Evolutionary conservation across 306 rosid species (phyloP).

Genomic region (Corylus americana): DNA sequence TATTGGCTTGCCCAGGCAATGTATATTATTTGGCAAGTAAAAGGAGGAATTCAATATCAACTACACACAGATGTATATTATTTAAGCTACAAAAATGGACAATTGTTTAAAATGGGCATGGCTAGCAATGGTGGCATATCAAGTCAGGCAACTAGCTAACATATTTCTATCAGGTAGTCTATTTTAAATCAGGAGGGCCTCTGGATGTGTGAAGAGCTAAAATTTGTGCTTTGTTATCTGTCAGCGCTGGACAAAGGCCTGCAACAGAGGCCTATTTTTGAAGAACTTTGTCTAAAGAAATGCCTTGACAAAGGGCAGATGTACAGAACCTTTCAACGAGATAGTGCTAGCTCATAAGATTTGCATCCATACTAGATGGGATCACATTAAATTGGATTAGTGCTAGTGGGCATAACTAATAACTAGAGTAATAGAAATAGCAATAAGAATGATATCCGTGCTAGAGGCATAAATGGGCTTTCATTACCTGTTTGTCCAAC

Average conservation of each 20-base stretch:
- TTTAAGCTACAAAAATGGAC: too few relatives aligned
- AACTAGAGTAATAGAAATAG: background rate
- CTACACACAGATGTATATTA: too few relatives aligned
- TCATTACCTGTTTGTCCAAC: background rate
- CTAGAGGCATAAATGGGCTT: background rate
- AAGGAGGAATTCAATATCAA: too few relatives aligned
- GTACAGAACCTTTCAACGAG: too few relatives aligned
- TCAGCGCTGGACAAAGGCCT: background rate
- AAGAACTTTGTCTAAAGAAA: background rate
- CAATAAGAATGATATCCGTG: background rate
- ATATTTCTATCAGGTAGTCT: background rate
- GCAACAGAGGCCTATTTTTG: background rate
- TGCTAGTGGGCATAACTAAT: background rate
- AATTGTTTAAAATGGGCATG: too few relatives aligned
- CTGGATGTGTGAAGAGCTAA: background rate
- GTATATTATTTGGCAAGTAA: background rate
- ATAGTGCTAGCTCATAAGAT: background rate
- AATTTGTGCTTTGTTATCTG: background rate
- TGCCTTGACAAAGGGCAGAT: too few relatives aligned
- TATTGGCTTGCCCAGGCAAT: background rate
- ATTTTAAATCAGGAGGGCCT: background rate
- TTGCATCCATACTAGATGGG: background rate
- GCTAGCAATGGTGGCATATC: background rate
- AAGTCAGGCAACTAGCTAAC: background rate
- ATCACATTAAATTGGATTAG: background rate